These are phyloP conservation scores for Prorocentrum cordatum DNA, from an alignment of 169 alveolate genomes.

Conservation along the genomic window DNA sequence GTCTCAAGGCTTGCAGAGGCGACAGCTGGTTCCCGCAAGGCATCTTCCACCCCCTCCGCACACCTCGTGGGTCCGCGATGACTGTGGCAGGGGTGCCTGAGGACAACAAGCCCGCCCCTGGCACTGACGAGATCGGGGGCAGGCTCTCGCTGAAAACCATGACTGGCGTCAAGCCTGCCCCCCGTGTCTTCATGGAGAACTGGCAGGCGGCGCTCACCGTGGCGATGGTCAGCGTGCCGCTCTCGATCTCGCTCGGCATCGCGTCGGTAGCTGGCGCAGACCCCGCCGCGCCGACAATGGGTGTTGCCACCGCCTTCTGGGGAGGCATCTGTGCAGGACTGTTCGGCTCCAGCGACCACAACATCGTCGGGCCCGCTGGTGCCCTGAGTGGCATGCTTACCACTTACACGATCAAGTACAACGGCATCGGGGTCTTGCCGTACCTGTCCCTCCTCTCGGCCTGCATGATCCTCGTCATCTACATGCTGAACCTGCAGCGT, in stretches of 20 bases:
- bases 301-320: slow-evolving; percentile 61
- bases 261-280: slow-evolving; percentile 41
- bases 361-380: slow-evolving; percentile 55
- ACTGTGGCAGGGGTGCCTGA: no score
- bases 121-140: no score
- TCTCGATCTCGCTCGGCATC: slow-evolving; percentile 49
- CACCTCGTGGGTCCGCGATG: no score
- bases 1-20: no score
- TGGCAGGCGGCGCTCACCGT: slow-evolving; percentile 56
- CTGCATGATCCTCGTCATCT: no score
- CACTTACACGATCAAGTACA: slow-evolving; percentile 37
- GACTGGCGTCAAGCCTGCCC: no score
- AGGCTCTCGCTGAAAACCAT: no score
- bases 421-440: slow-evolving; percentile 22
- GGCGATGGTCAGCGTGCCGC: slow-evolving; percentile 52
- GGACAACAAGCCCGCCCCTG: no score
- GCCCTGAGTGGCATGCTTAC: slow-evolving; percentile 49
- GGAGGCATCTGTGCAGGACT: slow-evolving; percentile 41
- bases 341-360: slow-evolving; percentile 61
- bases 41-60: no score
- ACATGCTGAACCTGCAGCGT: no score
- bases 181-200: slow-evolving; percentile 23
- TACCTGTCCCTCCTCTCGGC: no score
- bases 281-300: slow-evolving; percentile 43
- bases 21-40: no score